phyloP scores from a whole-genome alignment of 345 rosid genomes.

The Streptanthus diversifolius region DNA sequence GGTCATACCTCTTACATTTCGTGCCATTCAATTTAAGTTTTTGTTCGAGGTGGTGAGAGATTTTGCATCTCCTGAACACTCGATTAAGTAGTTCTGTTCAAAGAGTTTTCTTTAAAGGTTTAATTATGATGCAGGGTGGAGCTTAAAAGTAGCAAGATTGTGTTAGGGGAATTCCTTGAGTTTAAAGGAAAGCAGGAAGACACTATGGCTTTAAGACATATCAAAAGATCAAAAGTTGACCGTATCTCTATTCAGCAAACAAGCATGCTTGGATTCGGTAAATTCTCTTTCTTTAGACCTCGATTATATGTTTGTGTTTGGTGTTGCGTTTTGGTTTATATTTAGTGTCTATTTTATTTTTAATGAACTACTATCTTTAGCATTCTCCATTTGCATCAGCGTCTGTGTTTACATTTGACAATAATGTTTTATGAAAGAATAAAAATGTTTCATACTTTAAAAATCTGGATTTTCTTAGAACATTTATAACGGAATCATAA shows the following conservation, averaged over 20 bases:
- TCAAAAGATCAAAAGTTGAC: slow-evolving; percentile 80
- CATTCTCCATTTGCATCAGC: neutral
- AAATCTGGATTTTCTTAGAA: too few relatives aligned
- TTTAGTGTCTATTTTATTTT: neutral
- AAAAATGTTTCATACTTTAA: too few relatives aligned
- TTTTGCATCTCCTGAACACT: neutral
- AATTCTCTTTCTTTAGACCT: neutral
- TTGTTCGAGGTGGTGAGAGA: neutral
- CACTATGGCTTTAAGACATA: slow-evolving; percentile 44
- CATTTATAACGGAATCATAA: neutral
- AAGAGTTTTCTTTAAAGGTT: neutral
- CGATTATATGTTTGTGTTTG: neutral
- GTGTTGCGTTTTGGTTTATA: neutral
- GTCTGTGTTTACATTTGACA: neutral
- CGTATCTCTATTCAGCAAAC: slow-evolving; percentile 64
- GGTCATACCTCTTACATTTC: slow-evolving; percentile 51
- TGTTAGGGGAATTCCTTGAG: slow-evolving; percentile 82
- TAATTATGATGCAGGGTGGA: slow-evolving; percentile 58
- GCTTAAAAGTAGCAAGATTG: slow-evolving; percentile 66
- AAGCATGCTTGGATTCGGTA: slow-evolving; percentile 95
- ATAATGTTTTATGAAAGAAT: neutral
- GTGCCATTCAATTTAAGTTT: neutral
- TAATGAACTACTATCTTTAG: neutral
- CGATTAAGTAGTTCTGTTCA: neutral
- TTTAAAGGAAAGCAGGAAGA: slow-evolving; percentile 88